These are phyloP conservation scores for Centaurea solstitialis DNA, from an alignment of 129 eudicot species.

Conservation along the genomic window DNA sequence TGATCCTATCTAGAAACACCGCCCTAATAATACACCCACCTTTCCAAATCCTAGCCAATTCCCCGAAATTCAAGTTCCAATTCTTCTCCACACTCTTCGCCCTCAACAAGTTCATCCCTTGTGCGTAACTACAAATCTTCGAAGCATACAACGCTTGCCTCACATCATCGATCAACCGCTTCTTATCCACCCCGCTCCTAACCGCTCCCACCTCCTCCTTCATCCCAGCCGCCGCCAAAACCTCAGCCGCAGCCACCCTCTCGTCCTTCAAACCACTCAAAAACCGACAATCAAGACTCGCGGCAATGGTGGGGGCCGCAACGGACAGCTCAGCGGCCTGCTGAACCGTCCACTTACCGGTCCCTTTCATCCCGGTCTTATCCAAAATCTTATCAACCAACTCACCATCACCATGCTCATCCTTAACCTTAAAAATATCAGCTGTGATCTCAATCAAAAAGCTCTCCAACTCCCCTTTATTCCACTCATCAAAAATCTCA, in stretches of 20 bases:
- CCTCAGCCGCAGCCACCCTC: conserved; percentile 58
- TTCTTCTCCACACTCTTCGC: conserved; percentile 74
- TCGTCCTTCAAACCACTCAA: conserved; percentile 89
- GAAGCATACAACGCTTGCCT: conserved; percentile 93
- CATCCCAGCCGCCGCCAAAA: conserved; percentile 57
- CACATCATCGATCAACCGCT: conserved; percentile 82
- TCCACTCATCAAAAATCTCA: conserved; percentile 83
- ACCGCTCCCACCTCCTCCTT: conserved; percentile 52
- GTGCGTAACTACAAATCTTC: conserved; percentile 91
- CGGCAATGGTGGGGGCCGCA: conserved; percentile 88
- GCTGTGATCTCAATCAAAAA: conserved; percentile 84
- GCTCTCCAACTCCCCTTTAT: conserved; percentile 86
- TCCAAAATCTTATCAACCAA: conserved; percentile 90
- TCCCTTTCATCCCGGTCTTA: conserved; percentile 97
- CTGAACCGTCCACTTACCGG: conserved; percentile 98
- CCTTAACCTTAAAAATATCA: conserved; percentile 80
- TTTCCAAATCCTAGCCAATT: conserved; percentile 93
- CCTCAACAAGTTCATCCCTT: conserved; percentile 91
- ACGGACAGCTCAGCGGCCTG: conserved; percentile 94
- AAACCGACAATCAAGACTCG: conserved; percentile 76
- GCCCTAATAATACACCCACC: conserved; percentile 94
- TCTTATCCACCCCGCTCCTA: conserved; percentile 67
- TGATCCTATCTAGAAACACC: conserved; percentile 83
- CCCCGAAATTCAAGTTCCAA: conserved; percentile 91
- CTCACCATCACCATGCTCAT: conserved; percentile 61